Evolutionary conservation across 495 filamentous ascomycete genomes (phyloP), one percentile per base, ranked within the genome.

Genomic region (Lophium mytilinum): DNA sequence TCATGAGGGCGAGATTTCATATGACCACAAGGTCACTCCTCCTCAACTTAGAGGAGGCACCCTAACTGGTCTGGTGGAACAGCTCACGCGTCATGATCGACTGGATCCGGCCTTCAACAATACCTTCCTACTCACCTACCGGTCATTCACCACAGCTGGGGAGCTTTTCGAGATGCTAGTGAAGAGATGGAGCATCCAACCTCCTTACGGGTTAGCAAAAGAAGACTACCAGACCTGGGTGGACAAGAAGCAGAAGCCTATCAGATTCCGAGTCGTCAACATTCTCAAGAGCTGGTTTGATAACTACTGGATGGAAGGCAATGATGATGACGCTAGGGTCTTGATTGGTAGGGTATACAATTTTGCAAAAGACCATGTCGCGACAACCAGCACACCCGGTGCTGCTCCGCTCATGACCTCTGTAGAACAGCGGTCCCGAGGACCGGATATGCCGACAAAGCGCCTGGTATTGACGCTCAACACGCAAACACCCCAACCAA

Each of bases 231-330:
- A 93, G 50, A 76, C 81, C 60, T 98, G 93, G 93, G 80, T 86
- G 18, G 90, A 96, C 67, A 82, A 84, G 66, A 98, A 98, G 73
- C 94, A 96, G 71, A 95, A 91, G 64, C 84, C 87, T 5, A 96
- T 97, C 60, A 81, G 94, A 41, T 91, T 98, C 77, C 81, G 93
- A 43, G 89, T 98, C 9, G 90, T 98, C 63, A 97, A 96, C 68
- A 96, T 96, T 54, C 74, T 97, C 60, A 97, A 96, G 76, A 95
- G 82, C 69, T 98, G 93, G 93, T 90, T 98, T 63, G 92, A 97
- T 65, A 88, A 84, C 56, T 96, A 90, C 69, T 98, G 93, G 93
- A 96, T 97, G 93, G 93, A 98, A 68, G 84, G 87, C 19, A 81
- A 83, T 42, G 91, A 85, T 66, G 88, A 93, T 39, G 81, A 84